Evolutionary conservation across 371 early-diverging fungal genomes (phyloP), one percentile per base, ranked within the genome.

Genomic region (Mortierella sp.): DNA sequence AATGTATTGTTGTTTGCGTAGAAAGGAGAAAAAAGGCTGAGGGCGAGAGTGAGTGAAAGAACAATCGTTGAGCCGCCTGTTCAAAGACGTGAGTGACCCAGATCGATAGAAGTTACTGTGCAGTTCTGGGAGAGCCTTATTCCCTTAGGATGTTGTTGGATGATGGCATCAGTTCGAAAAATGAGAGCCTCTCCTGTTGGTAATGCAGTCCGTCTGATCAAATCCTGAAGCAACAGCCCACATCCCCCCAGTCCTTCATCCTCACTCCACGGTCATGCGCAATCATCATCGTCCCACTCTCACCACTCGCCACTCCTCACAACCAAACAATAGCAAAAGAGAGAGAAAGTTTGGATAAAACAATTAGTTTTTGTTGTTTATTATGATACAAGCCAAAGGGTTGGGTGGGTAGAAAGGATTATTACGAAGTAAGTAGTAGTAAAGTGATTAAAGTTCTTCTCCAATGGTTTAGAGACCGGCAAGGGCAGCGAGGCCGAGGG

Each of bases 401-500:
- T 50, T n/a, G 50, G 50, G 24, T 48, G 10, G 47, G 1, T 22
- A 16, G 24, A 40, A 13, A 24, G 45, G 64, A 64, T 64, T 66
- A 66, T 66, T 66, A 66, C 66, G 39, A 40, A 64, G 44, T 16
- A 4, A 44, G 58, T 58, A 58, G 58, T 19, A 24, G 34, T 37
- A 14, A 41, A 19, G 40, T 19, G 29, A 41, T 13, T 40, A n/a
- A 26, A 55, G 26, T 4, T 61, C 22, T 44, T 31, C 29, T 31
- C 40, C 44, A 43, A 45, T 66, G 8, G 14, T 65, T 73, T 80
- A 80, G n/a, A 80, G 66, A 13, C 81, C 81, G 26, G 65, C 73
- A 52, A 76, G 66, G 67, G 81, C 81, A 48, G 73, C 81, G 50
- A 76, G 76, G 55, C 81, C 81, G 40, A 80, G 2, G 41, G 77